Conservation (phyloP, 208 protist genomes). For the Trichomonas vaginalis region DNA sequence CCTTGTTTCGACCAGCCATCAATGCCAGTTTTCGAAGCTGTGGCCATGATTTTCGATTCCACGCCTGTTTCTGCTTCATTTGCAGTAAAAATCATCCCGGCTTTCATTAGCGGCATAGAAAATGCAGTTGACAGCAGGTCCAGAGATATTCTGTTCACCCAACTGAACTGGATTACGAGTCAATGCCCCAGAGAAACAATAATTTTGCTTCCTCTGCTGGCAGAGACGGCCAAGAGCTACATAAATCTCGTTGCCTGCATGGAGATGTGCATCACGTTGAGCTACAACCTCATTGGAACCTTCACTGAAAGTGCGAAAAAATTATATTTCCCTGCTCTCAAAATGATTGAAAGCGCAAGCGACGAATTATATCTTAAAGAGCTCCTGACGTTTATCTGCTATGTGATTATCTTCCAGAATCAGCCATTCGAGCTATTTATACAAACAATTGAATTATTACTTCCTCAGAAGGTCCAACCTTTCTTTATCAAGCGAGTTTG, state of each 20-base stretch:
- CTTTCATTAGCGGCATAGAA: background rate
- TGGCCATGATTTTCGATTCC: background rate
- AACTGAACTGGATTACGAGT: background rate
- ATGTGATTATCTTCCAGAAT: background rate
- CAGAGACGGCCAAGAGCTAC: background rate
- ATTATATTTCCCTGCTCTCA: background rate
- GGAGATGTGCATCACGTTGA: background rate
- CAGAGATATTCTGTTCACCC: background rate
- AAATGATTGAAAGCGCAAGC: background rate
- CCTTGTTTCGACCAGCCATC: background rate
- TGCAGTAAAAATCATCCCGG: background rate
- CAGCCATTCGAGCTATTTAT: background rate
- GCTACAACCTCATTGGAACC: background rate
- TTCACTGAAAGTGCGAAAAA: background rate
- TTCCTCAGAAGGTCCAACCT: background rate
- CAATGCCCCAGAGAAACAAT: background rate
- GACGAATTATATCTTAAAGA: background rate
- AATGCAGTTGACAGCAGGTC: background rate
- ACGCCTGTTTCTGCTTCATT: background rate
- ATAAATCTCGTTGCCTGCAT: background rate
- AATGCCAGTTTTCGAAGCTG: background rate
- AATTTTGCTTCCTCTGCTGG: background rate
- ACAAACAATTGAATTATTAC: background rate
- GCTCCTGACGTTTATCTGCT: background rate
- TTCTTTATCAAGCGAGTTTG: background rate